Evolutionary conservation across 495 filamentous ascomycete species (phyloP).

Genomic region (Aspergillus campestris): DNA sequence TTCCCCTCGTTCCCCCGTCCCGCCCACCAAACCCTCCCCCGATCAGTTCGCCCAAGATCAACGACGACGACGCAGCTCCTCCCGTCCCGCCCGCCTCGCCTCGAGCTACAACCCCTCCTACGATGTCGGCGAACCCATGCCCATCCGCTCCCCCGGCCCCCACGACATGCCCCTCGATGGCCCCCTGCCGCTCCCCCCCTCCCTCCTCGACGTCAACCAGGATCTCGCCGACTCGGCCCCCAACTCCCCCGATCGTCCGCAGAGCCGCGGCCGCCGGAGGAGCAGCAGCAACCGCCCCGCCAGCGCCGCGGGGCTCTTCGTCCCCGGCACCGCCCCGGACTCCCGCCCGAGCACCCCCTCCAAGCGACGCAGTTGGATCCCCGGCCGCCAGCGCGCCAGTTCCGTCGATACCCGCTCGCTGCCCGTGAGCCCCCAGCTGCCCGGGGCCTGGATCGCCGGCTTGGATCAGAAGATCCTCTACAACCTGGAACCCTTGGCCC

Average conservation of each 20-base stretch:
- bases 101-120: slow-evolving; percentile 25
- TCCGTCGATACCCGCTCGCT: slow-evolving; percentile 22
- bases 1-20: slow-evolving; percentile 16
- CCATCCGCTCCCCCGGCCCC: slow-evolving; percentile 9
- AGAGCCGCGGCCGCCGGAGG: slow-evolving; percentile 34
- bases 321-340: slow-evolving; percentile 28
- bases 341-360: slow-evolving; percentile 34
- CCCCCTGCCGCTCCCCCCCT: slow-evolving; percentile 34
- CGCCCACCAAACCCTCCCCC: slow-evolving; percentile 16
- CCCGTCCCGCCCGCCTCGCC: slow-evolving; percentile 30
- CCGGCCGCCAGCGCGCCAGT: slow-evolving; percentile 34
- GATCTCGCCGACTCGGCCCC: slow-evolving; percentile 30
- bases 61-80: slow-evolving; percentile 26
- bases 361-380: slow-evolving; percentile 49
- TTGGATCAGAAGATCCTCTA: slow-evolving; percentile 52
- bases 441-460: slow-evolving; percentile 56
- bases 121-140: slow-evolving; percentile 20
- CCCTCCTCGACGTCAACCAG: slow-evolving; percentile 34
- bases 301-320: slow-evolving; percentile 29
- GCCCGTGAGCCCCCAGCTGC: slow-evolving; percentile 8
- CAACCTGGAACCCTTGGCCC: slow-evolving; percentile 45
- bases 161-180: slow-evolving; percentile 28
- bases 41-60: slow-evolving; percentile 17
- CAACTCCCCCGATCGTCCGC: slow-evolving; percentile 26
- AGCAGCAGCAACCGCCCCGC: slow-evolving; percentile 22